Evolutionary conservation across 208 protist species (phyloP).

Genomic region (Wallacemonas sp.): DNA sequence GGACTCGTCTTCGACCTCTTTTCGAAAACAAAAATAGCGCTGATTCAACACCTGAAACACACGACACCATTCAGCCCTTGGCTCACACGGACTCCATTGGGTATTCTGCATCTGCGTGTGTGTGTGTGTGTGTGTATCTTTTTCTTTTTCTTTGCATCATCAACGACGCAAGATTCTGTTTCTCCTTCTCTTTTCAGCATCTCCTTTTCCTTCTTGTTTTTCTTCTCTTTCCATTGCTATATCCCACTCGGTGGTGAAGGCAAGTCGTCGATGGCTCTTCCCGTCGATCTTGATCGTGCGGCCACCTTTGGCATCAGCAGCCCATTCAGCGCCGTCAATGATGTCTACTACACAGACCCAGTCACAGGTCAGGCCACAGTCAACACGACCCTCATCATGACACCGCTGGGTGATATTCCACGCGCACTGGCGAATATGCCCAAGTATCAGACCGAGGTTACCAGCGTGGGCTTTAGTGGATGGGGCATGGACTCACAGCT

Average conservation of each 20-base stretch:
- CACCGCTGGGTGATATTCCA: conserved; percentile 23
- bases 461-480: conserved; percentile 23
- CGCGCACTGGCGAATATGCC: conserved; percentile 27
- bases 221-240: no score
- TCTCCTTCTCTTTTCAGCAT: conserved; percentile 15
- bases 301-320: conserved; percentile 27
- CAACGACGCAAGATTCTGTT: no score
- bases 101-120: no score
- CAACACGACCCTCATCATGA: conserved; percentile 24
- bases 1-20: no score
- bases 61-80: no score
- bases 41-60: no score
- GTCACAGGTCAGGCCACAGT: conserved; percentile 15
- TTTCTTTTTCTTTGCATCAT: no score
- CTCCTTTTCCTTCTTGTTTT: conserved; percentile 5
- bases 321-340: conserved; percentile 20
- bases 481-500: conserved; percentile 47
- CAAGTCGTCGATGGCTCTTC: conserved; percentile 21
- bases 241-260: no score
- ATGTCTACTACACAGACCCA: conserved; percentile 22
- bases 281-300: conserved; percentile 10
- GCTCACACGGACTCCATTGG: no score
- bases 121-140: no score
- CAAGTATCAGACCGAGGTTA: conserved; percentile 24
- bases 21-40: no score